Conservation (phyloP, 352 stramenopile genomes). For the Pythium diclinum region DNA sequence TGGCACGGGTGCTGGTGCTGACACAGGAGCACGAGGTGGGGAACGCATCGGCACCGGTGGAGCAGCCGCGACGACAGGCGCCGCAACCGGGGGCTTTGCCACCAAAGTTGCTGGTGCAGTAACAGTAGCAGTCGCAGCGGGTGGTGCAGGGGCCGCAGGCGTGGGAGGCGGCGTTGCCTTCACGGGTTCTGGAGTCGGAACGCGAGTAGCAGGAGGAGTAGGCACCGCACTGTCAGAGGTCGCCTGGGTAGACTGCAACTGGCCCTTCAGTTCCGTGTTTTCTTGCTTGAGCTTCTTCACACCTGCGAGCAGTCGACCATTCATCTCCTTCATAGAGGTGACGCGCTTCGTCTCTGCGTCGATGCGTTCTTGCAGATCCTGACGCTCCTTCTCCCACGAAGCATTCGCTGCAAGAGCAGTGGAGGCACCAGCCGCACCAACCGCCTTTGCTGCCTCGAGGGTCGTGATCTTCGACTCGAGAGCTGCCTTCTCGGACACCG, state of each 20-base stretch:
- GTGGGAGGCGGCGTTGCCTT: background rate
- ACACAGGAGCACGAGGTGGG: conserved; percentile 1
- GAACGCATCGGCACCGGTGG: background rate
- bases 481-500: conserved; percentile 39
- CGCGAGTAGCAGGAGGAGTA: background rate
- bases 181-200: background rate
- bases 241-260: conserved; percentile 21
- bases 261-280: conserved; percentile 67
- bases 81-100: background rate
- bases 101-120: background rate
- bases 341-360: conserved; percentile 68
- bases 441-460: conserved; percentile 28
- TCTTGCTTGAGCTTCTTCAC: conserved; percentile 74
- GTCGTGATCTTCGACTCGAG: conserved; percentile 45
- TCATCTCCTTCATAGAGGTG: conserved; percentile 72
- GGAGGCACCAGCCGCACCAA: conserved; percentile 23
- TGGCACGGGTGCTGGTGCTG: conserved; percentile 4
- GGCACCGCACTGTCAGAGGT: background rate
- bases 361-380: conserved; percentile 50
- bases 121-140: background rate
- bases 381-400: conserved; percentile 50
- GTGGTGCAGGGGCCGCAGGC: background rate
- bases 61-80: background rate
- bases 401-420: conserved; percentile 24
- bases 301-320: conserved; percentile 59